A percentile compares a stretch with the other conserved stretches of the same genome.
Conservation (phyloP, 306 rosid species). For the Fagus sylvatica region DNA sequence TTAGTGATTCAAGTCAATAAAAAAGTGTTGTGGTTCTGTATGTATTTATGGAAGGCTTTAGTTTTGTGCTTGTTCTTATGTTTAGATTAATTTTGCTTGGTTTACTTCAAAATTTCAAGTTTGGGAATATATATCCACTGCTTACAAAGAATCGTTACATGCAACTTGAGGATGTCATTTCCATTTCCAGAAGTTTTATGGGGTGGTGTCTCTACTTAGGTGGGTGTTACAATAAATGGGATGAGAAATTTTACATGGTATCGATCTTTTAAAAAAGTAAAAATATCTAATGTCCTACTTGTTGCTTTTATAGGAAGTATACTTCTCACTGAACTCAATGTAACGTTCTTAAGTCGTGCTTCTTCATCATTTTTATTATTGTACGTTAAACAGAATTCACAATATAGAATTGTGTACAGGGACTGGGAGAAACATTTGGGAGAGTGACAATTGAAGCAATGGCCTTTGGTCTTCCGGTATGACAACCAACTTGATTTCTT, state of each 20-base stretch:
- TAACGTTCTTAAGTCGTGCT: not conserved
- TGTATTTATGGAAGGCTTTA: not conserved
- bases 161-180: not conserved
- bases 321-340: not conserved
- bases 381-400: constrained; percentile 1
- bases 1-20: not conserved
- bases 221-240: not conserved
- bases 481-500: constrained; percentile 26
- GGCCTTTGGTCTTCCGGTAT: constrained; percentile 97
- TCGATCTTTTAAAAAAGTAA: not conserved
- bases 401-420: constrained; percentile 50
- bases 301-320: not conserved
- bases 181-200: not conserved
- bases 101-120: not conserved
- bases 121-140: not conserved
- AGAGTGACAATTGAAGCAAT: constrained; percentile 93
- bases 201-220: not conserved
- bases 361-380: not conserved
- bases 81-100: not conserved
- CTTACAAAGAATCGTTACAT: not conserved
- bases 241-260: not conserved
- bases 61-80: not conserved
- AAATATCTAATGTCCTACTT: not conserved
- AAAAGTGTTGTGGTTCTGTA: not conserved
- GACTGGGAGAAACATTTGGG: constrained; percentile 93